Evolutionary conservation across 2,329 filamentous ascomycete species (phyloP).

Genomic region (Trichocomaceae sp.): DNA sequence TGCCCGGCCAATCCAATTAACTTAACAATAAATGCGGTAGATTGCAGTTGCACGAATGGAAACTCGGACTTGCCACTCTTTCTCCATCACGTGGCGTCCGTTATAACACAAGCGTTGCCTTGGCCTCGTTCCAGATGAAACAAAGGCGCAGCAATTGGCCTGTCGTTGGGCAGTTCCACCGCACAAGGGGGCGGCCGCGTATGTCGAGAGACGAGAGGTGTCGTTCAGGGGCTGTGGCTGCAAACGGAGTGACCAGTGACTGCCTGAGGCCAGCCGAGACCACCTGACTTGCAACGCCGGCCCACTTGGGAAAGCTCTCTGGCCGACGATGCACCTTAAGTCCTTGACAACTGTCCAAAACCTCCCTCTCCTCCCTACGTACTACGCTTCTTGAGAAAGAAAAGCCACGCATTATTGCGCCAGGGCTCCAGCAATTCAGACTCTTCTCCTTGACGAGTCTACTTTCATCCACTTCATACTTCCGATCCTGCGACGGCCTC

Average conservation of each 20-base stretch:
- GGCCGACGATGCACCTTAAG: constrained; percentile 3
- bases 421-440: background rate
- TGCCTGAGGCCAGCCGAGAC: background rate
- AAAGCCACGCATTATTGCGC: background rate
- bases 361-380: background rate
- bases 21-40: background rate
- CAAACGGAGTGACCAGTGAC: no score
- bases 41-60: background rate
- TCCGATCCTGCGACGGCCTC: background rate
- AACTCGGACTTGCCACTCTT: background rate
- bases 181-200: background rate
- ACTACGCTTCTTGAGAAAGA: no score
- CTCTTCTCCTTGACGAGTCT: background rate
- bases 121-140: background rate
- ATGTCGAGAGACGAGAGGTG: background rate
- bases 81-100: no score
- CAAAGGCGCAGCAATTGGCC: background rate
- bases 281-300: background rate
- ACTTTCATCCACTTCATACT: background rate
- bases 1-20: background rate
- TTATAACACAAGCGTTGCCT: no score
- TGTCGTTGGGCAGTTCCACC: background rate
- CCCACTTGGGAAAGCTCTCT: constrained; percentile 4
- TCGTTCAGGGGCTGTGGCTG: constrained; percentile 5
- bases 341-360: background rate